Conservation (phyloP, 2,329 filamentous ascomycete genomes). For the Colletotrichum liaoningense region DNA sequence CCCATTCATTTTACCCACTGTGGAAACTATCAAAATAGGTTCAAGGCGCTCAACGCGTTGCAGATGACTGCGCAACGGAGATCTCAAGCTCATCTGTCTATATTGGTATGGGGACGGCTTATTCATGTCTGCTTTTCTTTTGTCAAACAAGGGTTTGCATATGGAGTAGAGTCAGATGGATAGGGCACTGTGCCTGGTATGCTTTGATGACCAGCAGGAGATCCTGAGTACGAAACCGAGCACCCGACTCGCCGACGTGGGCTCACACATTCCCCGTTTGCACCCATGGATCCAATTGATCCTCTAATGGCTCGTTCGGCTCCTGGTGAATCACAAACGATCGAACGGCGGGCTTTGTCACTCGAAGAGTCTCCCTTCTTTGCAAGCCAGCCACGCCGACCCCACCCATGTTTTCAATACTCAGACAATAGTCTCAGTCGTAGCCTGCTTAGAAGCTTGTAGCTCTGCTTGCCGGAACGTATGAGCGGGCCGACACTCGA, state of each 20-base stretch:
- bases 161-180: too few relatives aligned
- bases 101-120: too few relatives aligned
- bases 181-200: too few relatives aligned
- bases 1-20: rapidly evolving
- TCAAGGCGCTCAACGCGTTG: neutral
- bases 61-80: too few relatives aligned
- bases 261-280: too few relatives aligned
- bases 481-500: neutral
- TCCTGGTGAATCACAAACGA: neutral
- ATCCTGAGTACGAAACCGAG: too few relatives aligned
- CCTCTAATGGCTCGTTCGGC: neutral
- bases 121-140: too few relatives aligned
- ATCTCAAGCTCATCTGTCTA: too few relatives aligned
- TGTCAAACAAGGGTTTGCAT: too few relatives aligned
- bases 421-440: neutral
- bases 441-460: neutral
- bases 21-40: neutral
- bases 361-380: neutral
- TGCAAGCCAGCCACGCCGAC: too few relatives aligned
- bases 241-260: too few relatives aligned
- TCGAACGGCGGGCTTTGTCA: neutral
- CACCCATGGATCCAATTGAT: neutral
- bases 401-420: neutral
- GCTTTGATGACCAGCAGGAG: too few relatives aligned
- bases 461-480: neutral